A percentile compares a stretch with the other conserved stretches of the same genome.
Conservation (phyloP, 2,329 filamentous ascomycete genomes). For the Phoma sp. region DNA sequence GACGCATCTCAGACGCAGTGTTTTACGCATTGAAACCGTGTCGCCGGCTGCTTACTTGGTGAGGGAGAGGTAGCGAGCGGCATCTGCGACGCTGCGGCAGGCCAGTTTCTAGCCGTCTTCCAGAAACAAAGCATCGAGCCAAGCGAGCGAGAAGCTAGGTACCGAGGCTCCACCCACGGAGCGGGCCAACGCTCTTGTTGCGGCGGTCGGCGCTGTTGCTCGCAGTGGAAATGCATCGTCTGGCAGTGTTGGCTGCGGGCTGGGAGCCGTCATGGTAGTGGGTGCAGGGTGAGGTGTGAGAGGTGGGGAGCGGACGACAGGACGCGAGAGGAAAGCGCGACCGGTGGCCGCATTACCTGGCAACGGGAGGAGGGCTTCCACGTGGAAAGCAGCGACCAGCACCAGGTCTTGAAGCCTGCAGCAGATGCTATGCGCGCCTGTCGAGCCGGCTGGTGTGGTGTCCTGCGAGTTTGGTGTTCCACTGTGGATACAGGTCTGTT, state of each 20-base stretch:
- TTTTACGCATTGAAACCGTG: constrained; percentile 25
- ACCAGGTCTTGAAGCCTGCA: background rate
- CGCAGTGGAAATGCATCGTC: constrained; percentile 7
- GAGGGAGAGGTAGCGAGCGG: constrained; percentile 17
- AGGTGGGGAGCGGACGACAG: background rate
- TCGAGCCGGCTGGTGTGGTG: background rate
- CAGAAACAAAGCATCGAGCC: constrained; percentile 26
- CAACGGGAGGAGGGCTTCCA: constrained; percentile 10
- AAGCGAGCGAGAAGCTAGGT: constrained; percentile 24
- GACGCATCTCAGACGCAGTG: constrained; percentile 26
- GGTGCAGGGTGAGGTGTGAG: no score
- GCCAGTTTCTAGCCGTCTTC: constrained; percentile 26
- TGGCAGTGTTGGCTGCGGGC: background rate
- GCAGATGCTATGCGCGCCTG: constrained; percentile 8
- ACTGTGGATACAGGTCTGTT: constrained; percentile 16
- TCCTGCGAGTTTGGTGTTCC: constrained; percentile 7
- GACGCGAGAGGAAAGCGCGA: constrained; percentile 13
- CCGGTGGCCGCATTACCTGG: background rate
- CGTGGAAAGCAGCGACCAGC: constrained; percentile 16
- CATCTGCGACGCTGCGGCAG: constrained; percentile 18
- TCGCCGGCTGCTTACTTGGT: constrained; percentile 16
- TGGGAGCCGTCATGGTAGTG: no score
- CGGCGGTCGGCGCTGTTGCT: constrained; percentile 18
- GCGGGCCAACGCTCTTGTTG: constrained; percentile 33
- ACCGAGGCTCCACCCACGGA: constrained; percentile 26